Conservation (phyloP, 768 basidiomycete species). For the Piloderma croceum region DNA sequence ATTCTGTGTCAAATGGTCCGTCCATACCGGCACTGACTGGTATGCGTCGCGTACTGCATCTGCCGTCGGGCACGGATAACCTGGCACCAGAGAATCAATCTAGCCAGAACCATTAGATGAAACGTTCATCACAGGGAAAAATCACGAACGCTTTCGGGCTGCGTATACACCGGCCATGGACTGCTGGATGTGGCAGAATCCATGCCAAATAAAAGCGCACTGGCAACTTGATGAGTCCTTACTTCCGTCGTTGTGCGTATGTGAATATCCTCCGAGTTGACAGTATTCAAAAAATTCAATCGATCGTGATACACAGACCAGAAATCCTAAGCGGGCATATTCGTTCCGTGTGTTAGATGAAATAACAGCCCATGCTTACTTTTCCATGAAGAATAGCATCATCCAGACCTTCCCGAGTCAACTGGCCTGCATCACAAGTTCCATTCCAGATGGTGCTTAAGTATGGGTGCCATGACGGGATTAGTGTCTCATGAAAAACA, state of each 20-base stretch:
- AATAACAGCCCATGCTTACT: constrained; percentile 19
- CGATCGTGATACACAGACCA: constrained; percentile 37
- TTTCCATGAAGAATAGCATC: constrained; percentile 40
- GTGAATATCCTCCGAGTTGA: constrained; percentile 33
- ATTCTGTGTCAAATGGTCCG: constrained; percentile 35
- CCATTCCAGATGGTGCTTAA: constrained; percentile 40
- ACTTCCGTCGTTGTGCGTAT: constrained; percentile 40
- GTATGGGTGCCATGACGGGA: constrained; percentile 41
- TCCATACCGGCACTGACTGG: constrained; percentile 43
- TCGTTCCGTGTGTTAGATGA: not conserved
- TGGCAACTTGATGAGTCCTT: constrained; percentile 44
- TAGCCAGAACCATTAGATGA: constrained; percentile 9
- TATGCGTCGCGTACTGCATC: constrained; percentile 33
- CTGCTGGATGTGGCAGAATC: constrained; percentile 27
- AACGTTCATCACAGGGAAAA: not conserved
- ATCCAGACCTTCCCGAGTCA: constrained; percentile 38
- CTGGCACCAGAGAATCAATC: constrained; percentile 46
- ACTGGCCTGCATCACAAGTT: constrained; percentile 42
- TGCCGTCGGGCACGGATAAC: constrained; percentile 39
- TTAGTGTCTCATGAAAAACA: constrained; percentile 35
- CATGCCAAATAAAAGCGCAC: constrained; percentile 42
- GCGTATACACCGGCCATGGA: constrained; percentile 35
- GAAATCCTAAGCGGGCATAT: constrained; percentile 35
- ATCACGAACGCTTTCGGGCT: constrained; percentile 35
- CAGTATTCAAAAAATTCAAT: constrained; percentile 31